These are phyloP conservation scores for Juglanconis oblonga DNA, from an alignment of 2,329 filamentous ascomycete species.

Conservation along the genomic window DNA sequence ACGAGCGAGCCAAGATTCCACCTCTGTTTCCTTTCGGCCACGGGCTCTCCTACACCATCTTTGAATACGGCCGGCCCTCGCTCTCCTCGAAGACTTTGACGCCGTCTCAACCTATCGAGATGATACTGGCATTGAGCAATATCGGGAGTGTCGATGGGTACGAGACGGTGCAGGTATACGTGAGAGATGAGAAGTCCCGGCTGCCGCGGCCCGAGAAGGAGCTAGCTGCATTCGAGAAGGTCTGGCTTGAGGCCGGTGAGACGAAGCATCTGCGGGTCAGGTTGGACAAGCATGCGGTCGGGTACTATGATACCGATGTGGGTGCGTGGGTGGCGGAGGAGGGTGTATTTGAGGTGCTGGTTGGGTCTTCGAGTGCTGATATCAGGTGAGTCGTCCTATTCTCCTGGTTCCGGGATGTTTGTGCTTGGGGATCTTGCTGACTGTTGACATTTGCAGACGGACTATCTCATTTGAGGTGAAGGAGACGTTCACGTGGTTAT, in stretches of 20 bases:
- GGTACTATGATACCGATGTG: slow-evolving; percentile 61
- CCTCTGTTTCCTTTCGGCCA: slow-evolving; percentile 72
- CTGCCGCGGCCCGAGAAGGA: slow-evolving; percentile 69
- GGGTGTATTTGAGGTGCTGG: slow-evolving; percentile 57
- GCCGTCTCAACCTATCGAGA: slow-evolving; percentile 38
- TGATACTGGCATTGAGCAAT: slow-evolving; percentile 51
- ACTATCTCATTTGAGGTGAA: slow-evolving; percentile 52
- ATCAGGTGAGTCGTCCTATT: slow-evolving; percentile 49
- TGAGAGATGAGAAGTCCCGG: slow-evolving; percentile 59
- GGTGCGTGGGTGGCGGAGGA: slow-evolving; percentile 64
- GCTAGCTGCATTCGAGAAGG: slow-evolving; percentile 66
- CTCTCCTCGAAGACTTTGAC: slow-evolving; percentile 42
- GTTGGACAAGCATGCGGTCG: slow-evolving; percentile 50
- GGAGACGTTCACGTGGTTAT: slow-evolving; percentile 65
- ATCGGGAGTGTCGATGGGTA: slow-evolving; percentile 53
- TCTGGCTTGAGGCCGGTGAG: slow-evolving; percentile 55
- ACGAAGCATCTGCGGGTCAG: slow-evolving; percentile 45
- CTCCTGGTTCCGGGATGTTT: neutral
- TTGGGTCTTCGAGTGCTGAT: slow-evolving; percentile 62
- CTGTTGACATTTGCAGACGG: slow-evolving; percentile 19
- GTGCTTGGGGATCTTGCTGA: slow-evolving; percentile 11
- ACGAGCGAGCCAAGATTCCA: slow-evolving; percentile 58
- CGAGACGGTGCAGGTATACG: slow-evolving; percentile 67
- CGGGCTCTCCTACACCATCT: slow-evolving; percentile 70
- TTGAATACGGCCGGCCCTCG: slow-evolving; percentile 59